These are phyloP conservation scores for Skeletonema grethae DNA, from an alignment of 108 stramenopile species.

Conservation along the genomic window DNA sequence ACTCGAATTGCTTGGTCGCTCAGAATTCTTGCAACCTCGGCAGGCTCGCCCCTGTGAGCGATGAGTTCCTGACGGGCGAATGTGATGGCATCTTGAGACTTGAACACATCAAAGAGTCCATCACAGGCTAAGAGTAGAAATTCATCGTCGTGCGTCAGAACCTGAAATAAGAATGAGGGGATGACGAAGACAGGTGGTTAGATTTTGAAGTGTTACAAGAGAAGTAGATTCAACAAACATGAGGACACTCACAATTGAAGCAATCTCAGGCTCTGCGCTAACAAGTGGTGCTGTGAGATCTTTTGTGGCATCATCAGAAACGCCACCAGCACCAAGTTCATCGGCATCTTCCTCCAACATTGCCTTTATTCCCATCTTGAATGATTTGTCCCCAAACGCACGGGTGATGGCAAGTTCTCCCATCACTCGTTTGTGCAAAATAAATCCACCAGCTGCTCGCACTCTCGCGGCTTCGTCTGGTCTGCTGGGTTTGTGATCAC, in stretches of 20 bases:
- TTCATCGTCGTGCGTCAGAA: constrained; percentile 90
- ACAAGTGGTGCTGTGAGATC: constrained; percentile 89
- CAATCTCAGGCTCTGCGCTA: constrained; percentile 91
- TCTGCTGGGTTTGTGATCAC: constrained; percentile 96
- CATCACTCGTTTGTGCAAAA: constrained; percentile 96
- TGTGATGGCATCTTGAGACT: constrained; percentile 93
- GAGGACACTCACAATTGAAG: constrained; percentile 79
- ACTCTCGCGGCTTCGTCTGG: constrained; percentile 96
- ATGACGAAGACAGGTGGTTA: constrained; percentile 18
- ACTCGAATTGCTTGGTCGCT: constrained; percentile 92
- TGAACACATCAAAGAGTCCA: constrained; percentile 97
- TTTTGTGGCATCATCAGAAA: constrained; percentile 75
- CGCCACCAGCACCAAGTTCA: constrained; percentile 68
- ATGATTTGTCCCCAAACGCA: constrained; percentile 97
- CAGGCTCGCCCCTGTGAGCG: constrained; percentile 89
- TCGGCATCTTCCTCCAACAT: constrained; percentile 90
- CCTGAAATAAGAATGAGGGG: constrained; percentile 47
- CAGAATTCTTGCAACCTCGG: constrained; percentile 87
- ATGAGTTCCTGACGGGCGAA: constrained; percentile 86
- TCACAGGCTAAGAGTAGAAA: constrained; percentile 97
- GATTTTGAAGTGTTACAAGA: constrained; percentile 9
- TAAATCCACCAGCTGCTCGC: constrained; percentile 93
- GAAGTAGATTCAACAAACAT: constrained; percentile 5
- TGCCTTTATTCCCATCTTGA: constrained; percentile 96
- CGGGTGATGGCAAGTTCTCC: constrained; percentile 97